Base-by-base conservation (phyloP, 2,329 filamentous ascomycete species). In the Arthrobotrys musiformis region DNA sequence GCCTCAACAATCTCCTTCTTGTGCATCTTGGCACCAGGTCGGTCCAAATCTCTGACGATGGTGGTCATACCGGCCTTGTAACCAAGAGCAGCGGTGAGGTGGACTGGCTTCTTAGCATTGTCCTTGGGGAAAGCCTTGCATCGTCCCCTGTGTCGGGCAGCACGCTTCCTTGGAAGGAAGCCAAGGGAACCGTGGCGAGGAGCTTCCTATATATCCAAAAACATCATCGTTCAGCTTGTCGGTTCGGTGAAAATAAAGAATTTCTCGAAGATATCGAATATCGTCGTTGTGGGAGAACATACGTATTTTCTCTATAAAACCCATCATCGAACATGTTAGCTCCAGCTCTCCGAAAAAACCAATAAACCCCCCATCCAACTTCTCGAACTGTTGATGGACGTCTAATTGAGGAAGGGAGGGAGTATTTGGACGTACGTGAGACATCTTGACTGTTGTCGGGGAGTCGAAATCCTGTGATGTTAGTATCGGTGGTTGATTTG, bases 21-120 rank as follows among this genome's bases (percentile, higher is more conserved):
- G 93, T 99, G 93, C 87, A 95, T 90, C 91, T 99, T 99, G 84
- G 95, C 95, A 87, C 95, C 95, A 82, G 95, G 95, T 87, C 95
- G 92, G 90, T 99, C 95, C 86, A 98, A 90, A 87, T 97, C 94
- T 87, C 95, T 94, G 86, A 99, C 95, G 87, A 98, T 95, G 84
- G 95, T 99, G 86, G 93, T 97, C 95, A 99, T 99, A 86, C 95
- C 95, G 85, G 95, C 95, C 93, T 99, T 99, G 91, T 99, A 99
- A 86, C 95, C 95, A 91, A 98, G 94, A 84, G 93, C 88, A 84
- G 95, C 95, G 81, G 95, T 99, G 84, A 99, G 90, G 90, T 99
- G 95, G 86, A 97, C 93, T 84, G 94, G 93, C 91, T 98, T 97
- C 92, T 98, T 98, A 85, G 93, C 89, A 90, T 99, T 94, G 92